Evolutionary conservation across 768 basidiomycete species (phyloP).

Genomic region (Tremella mesenterica): DNA sequence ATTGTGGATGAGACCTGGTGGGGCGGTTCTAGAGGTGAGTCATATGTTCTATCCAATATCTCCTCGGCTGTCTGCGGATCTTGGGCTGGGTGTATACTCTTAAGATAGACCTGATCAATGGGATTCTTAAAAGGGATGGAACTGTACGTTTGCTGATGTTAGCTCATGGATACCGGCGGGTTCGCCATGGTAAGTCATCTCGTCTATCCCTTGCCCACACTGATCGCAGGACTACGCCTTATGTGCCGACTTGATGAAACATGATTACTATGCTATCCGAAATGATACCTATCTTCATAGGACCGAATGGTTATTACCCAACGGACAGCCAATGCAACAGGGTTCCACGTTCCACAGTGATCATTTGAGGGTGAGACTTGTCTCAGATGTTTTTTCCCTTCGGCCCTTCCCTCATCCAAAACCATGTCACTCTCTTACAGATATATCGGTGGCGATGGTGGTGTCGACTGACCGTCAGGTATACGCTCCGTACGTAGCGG

Average conservation of each 20-base stretch:
- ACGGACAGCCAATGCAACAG: background rate
- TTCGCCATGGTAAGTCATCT: conserved; percentile 27
- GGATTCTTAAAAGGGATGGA: too few species aligned
- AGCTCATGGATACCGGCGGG: conserved; percentile 29
- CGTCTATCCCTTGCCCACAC: background rate
- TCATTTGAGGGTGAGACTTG: background rate
- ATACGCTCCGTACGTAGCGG: background rate
- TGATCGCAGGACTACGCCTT: conserved; percentile 25
- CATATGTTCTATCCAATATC: background rate
- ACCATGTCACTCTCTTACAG: too few species aligned
- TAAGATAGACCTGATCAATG: too few species aligned
- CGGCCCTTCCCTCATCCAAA: too few species aligned
- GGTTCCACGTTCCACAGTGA: conserved; percentile 1
- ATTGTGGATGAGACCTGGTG: conserved; percentile 31
- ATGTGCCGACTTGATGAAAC: conserved; percentile 23
- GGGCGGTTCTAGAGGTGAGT: conserved; percentile 29
- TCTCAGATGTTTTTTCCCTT: background rate
- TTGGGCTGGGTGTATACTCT: too few species aligned
- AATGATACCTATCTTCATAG: conserved; percentile 10
- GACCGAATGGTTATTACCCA: background rate
- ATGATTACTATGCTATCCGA: conserved; percentile 31
- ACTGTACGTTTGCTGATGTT: background rate
- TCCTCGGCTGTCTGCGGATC: too few species aligned
- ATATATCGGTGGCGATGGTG: background rate
- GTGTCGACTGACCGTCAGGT: background rate